These are phyloP conservation scores for Sclerotinia subarctica DNA, from an alignment of 2,329 filamentous ascomycete genomes.

Conservation along the genomic window DNA sequence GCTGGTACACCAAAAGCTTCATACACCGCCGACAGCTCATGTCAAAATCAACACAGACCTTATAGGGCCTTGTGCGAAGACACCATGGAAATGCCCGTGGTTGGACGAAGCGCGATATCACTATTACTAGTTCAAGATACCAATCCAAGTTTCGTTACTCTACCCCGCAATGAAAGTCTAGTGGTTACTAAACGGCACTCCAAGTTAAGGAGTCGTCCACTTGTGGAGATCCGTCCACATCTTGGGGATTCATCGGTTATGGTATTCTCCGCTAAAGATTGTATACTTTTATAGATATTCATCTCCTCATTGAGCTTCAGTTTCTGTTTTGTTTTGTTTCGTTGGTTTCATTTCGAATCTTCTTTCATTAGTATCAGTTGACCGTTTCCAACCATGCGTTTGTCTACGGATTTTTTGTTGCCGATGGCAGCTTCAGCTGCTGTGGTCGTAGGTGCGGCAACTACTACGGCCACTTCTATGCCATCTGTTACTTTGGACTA, in stretches of 20 bases:
- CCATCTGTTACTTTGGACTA: constrained; percentile 25
- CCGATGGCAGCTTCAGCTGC: not conserved
- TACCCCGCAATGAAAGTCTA: not conserved
- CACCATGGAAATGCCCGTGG: not conserved
- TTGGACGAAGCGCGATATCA: not conserved
- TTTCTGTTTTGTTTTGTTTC: not conserved
- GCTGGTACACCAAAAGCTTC: not conserved
- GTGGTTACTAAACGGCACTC: not conserved
- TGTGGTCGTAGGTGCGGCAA: not conserved
- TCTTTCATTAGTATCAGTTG: not conserved
- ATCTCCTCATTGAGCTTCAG: not conserved
- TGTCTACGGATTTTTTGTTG: not conserved
- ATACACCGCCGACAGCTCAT: not conserved
- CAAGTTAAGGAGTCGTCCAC: not conserved
- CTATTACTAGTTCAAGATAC: not conserved
- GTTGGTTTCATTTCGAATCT: not conserved
- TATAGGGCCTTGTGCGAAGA: not conserved
- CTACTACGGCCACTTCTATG: not conserved
- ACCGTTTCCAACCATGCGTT: not conserved
- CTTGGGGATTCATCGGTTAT: not conserved
- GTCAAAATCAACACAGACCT: not conserved
- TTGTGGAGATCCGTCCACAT: not conserved
- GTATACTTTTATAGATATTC: not conserved
- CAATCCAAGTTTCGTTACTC: not conserved
- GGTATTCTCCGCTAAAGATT: not conserved